Evolutionary conservation across 1,139 yeast species (phyloP), one percentile per base, ranked within the genome.

Genomic region (Hyphopichia fennica): DNA sequence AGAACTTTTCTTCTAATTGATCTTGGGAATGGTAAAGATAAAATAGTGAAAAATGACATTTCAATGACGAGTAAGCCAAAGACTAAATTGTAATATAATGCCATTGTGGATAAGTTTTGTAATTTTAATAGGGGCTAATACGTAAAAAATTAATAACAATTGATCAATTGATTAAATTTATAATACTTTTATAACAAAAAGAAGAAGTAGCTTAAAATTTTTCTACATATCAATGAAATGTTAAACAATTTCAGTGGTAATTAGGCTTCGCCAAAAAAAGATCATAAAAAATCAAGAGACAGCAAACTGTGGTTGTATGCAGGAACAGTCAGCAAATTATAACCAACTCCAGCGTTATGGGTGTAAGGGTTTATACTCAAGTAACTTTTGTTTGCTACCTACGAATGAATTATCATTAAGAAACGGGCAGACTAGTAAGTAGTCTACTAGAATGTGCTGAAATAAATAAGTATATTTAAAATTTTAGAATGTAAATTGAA

Each of bases 21-120:
- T 40, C 90, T 77, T 27, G 99, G 99, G 49, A 89, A 71, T 25
- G 99, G 99, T 42, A 91, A 67, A 13, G 96, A 89, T 54, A 95
- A 78, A 34, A 87, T 60, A 46, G 90, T 77, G 72, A 93, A 93
- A 44, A 87, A 69, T n/a, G 67, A 79, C 84, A 91, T 83, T 67
- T 95, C 99, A 25, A 77, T 53, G 43, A 87, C 79, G 50, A 93
- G 76, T 38, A 93, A 71, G 19, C 79, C 81, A 54, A 91, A 93
- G 4, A 90, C 91, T 47, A 86, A 63, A 44, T 80, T 77, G 69
- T 85, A 86, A 64, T 86, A 85, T 46, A 86, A 72, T 37, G 93
- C 87, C 93, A 86, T 85, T 43, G 42, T 61, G 47, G 25, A 20
- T 25, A 13, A 11, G 23, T 22, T 22, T 22, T 22, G 23, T 22